These are phyloP conservation scores for Aspergillus leporis DNA, from an alignment of 495 filamentous ascomycete species.

Conservation along the genomic window DNA sequence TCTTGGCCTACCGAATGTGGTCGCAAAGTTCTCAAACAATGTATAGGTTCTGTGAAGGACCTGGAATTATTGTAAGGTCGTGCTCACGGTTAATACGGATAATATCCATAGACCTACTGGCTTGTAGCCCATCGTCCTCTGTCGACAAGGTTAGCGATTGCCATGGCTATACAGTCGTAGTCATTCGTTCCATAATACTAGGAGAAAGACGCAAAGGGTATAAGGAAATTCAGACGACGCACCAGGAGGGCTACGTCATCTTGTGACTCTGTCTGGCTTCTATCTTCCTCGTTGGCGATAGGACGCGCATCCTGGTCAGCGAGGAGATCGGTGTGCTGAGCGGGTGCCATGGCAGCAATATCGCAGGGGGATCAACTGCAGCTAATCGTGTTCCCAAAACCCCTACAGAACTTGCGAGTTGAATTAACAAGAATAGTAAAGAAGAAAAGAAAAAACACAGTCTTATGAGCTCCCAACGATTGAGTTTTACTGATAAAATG, in stretches of 20 bases:
- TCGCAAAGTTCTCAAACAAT: constrained; percentile 56
- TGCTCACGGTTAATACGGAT: neutral
- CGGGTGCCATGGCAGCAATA: constrained; percentile 8
- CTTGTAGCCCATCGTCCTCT: constrained; percentile 52
- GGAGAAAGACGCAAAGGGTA: neutral
- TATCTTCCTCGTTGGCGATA: constrained; percentile 29
- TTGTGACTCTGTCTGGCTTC: constrained; percentile 31
- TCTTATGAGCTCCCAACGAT: neutral
- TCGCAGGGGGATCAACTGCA: neutral
- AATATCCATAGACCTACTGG: constrained; percentile 34
- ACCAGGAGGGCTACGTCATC: constrained; percentile 49
- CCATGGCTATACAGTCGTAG: neutral
- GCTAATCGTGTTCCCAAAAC: neutral
- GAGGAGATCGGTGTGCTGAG: constrained; percentile 26
- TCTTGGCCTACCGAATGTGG: constrained; percentile 49
- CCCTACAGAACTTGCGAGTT: neutral
- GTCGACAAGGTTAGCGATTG: constrained; percentile 21
- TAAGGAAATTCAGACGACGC: constrained; percentile 14
- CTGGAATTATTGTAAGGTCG: constrained; percentile 23
- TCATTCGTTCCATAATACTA: neutral
- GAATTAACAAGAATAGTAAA: neutral
- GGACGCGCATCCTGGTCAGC: constrained; percentile 28
- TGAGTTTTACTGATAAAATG: constrained; percentile 20
- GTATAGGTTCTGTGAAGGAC: constrained; percentile 50
- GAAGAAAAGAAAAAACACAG: constrained; percentile 6